phyloP scores from a whole-genome alignment of 2,329 filamentous ascomycete species.

The Exserohilum rostratum region DNA sequence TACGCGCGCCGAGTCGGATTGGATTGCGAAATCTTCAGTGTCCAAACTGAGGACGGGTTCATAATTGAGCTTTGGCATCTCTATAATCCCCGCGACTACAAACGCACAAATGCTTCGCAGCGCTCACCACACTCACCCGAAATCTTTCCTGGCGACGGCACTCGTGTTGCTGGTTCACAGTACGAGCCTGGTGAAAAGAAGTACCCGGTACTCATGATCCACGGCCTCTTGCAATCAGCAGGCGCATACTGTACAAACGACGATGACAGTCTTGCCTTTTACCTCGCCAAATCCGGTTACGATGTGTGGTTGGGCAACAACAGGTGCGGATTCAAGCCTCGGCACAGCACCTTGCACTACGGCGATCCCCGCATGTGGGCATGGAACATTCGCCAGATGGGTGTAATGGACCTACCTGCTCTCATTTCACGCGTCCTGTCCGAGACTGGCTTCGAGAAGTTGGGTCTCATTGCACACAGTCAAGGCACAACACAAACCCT shows the following conservation, averaged over 20 bases:
- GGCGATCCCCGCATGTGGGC: slow-evolving; percentile 91
- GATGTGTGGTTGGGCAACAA: slow-evolving; percentile 98
- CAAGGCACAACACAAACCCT: slow-evolving; percentile 91
- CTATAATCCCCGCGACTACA: slow-evolving; percentile 79
- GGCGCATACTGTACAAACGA: slow-evolving; percentile 91
- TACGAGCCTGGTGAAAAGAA: slow-evolving; percentile 58
- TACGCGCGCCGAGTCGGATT: slow-evolving; percentile 88
- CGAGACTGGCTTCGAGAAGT: slow-evolving; percentile 82
- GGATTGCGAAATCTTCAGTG: slow-evolving; percentile 80
- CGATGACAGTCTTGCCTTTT: slow-evolving; percentile 88
- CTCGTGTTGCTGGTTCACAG: slow-evolving; percentile 31
- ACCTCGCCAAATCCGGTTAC: slow-evolving; percentile 87
- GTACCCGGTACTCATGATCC: slow-evolving; percentile 86
- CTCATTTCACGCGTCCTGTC: slow-evolving; percentile 78
- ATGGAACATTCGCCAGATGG: slow-evolving; percentile 93
- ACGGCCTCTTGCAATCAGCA: slow-evolving; percentile 84
- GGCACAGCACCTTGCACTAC: slow-evolving; percentile 73
- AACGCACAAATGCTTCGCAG: slow-evolving; percentile 56
- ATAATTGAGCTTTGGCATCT: slow-evolving; percentile 89
- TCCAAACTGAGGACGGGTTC: slow-evolving; percentile 94
- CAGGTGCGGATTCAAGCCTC: slow-evolving; percentile 81
- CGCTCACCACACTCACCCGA: slow-evolving; percentile 64
- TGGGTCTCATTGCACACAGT: slow-evolving; percentile 84
- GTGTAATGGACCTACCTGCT: slow-evolving; percentile 83
- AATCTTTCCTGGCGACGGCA: slow-evolving; percentile 60